These are phyloP conservation scores for Sarcomyxa edulis DNA, from an alignment of 768 basidiomycete species.

Conservation along the genomic window DNA sequence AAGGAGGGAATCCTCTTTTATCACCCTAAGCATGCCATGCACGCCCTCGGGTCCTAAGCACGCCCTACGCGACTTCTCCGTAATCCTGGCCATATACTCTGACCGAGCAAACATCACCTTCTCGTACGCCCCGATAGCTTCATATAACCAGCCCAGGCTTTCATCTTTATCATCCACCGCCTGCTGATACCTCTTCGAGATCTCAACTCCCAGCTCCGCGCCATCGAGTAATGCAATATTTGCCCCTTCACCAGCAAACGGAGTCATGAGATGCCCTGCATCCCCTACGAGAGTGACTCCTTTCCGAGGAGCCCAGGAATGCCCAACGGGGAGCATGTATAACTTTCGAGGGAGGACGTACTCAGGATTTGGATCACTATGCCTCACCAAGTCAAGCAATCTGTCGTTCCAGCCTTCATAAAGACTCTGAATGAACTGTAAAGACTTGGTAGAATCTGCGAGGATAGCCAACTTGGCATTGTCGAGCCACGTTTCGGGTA, in stretches of 20 bases:
- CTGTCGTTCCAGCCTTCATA: conserved; percentile 1
- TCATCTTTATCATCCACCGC: too few species aligned
- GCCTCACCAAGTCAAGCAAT: conserved; percentile 1
- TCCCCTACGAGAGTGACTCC: conserved; percentile 19
- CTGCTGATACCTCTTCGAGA: too few species aligned
- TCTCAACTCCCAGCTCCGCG: not conserved
- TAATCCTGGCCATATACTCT: too few species aligned
- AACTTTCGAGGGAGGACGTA: not conserved
- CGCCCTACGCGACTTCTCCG: too few species aligned
- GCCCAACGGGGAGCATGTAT: conserved; percentile 1
- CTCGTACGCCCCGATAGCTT: too few species aligned
- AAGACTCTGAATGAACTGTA: not conserved
- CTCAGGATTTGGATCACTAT: not conserved
- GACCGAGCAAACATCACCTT: too few species aligned
- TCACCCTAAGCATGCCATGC: too few species aligned
- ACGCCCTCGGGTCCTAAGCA: too few species aligned
- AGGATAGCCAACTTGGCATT: not conserved
- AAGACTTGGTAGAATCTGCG: too few species aligned
- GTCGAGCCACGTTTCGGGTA: conserved; percentile 8
- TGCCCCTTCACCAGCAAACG: conserved; percentile 29
- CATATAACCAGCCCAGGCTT: too few species aligned
- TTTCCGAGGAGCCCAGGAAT: conserved; percentile 1
- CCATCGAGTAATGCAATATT: conserved; percentile 22
- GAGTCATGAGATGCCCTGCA: conserved; percentile 31
- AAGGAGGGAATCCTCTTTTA: too few species aligned